phyloP scores from a whole-genome alignment of 495 filamentous ascomycete genomes.

The Cercophora sp. region DNA sequence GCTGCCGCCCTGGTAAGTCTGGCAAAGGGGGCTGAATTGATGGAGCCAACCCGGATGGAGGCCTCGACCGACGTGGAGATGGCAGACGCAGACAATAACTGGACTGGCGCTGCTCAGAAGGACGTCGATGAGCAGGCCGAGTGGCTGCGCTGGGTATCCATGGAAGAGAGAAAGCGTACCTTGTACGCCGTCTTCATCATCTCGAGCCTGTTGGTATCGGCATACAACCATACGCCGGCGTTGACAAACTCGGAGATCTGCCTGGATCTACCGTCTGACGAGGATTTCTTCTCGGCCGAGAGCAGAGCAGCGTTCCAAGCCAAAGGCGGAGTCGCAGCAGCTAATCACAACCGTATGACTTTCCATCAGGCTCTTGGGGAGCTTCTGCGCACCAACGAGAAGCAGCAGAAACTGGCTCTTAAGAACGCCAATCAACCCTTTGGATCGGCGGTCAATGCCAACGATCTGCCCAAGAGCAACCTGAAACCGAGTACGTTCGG shows the following conservation, averaged over 20 bases:
- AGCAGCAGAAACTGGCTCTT: conserved; percentile 45
- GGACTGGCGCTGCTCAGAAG: conserved; percentile 40
- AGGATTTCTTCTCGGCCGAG: conserved; percentile 86
- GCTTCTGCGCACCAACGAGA: conserved; percentile 75
- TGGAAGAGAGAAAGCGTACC: conserved; percentile 91
- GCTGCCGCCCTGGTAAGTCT: conserved; percentile 88
- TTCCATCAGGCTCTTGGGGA: conserved; percentile 75
- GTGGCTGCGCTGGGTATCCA: conserved; percentile 84
- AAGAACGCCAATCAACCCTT: conserved; percentile 43
- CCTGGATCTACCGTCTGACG: conserved; percentile 88
- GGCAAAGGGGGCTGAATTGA: conserved; percentile 78
- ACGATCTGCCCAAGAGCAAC: conserved; percentile 56
- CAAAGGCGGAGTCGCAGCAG: conserved; percentile 63
- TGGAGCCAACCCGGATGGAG: conserved; percentile 50
- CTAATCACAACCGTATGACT: conserved; percentile 62
- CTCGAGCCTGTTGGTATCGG: conserved; percentile 85
- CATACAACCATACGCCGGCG: conserved; percentile 86
- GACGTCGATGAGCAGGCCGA: conserved; percentile 70
- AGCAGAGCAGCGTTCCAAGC: conserved; percentile 72
- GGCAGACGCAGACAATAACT: conserved; percentile 45
- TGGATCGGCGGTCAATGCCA: conserved; percentile 38
- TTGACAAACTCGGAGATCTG: conserved; percentile 93
- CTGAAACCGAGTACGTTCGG: conserved; percentile 90
- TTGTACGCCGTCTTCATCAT: conserved; percentile 87
- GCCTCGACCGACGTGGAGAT: conserved; percentile 37